A percentile compares a stretch with the other conserved stretches of the same genome.
phyloP scores from a whole-genome alignment of 2,329 filamentous ascomycete species.

The Pyrenochaeta sp. region DNA sequence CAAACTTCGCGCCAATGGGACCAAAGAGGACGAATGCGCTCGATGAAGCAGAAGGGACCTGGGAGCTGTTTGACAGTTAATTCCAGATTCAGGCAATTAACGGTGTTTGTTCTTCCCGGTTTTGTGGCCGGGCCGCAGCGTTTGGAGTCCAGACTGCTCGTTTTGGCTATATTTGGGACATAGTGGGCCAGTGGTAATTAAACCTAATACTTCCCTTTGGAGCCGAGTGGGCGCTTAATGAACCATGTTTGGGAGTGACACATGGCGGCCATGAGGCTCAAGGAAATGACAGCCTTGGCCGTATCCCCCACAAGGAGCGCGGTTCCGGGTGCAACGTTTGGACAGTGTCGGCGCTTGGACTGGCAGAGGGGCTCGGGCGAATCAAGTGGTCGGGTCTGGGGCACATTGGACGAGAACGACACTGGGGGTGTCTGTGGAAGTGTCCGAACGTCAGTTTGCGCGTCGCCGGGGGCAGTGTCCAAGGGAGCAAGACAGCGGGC shows the following conservation, averaged over 20 bases:
- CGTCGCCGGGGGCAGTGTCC: constrained; percentile 16
- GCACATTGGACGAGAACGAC: constrained; percentile 21
- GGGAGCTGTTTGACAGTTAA: constrained; percentile 29
- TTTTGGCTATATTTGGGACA: constrained; percentile 46
- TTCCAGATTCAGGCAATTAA: constrained; percentile 38
- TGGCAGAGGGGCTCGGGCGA: constrained; percentile 29
- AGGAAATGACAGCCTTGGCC: constrained; percentile 19
- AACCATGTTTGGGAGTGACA: constrained; percentile 31
- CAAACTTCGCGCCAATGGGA: constrained; percentile 20
- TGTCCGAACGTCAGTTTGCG: constrained; percentile 17
- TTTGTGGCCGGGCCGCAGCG: constrained; percentile 14
- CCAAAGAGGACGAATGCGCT: constrained; percentile 14
- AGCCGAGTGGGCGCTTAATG: constrained; percentile 39
- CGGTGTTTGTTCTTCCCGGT: constrained; percentile 32
- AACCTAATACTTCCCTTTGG: constrained; percentile 34
- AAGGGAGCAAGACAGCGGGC: constrained; percentile 6
- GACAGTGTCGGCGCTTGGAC: constrained; percentile 40
- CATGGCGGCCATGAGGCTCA: constrained; percentile 42
- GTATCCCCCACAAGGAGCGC: constrained; percentile 31
- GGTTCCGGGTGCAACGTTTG: constrained; percentile 38
- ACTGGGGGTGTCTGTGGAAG: constrained; percentile 28
- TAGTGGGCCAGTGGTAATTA: constrained; percentile 17
- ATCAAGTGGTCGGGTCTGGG: constrained; percentile 20
- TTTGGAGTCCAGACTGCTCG: constrained; percentile 1
- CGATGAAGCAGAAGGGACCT: constrained; percentile 22